Percentiles rank a stretch among this genome's conserved stretches.
Conservation (phyloP, 2,329 filamentous ascomycete genomes). For the Ophiostoma montium region DNA sequence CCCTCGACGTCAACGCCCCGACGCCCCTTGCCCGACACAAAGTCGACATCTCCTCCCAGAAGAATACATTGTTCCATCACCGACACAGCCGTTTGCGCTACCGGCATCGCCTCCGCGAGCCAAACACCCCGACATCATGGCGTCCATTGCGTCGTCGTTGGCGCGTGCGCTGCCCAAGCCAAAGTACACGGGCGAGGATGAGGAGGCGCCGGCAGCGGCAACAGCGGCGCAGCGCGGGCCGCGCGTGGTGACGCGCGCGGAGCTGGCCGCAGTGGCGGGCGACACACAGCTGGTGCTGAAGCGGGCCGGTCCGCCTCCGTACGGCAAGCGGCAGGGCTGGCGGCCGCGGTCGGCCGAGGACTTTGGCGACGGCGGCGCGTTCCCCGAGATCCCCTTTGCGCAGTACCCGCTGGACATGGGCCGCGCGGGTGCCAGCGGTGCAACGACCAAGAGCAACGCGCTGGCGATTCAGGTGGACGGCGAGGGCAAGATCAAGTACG, state of each 20-base stretch:
- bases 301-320: conserved; percentile 53
- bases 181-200: conserved; percentile 80
- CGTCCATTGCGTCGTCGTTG: conserved; percentile 56
- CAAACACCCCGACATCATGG: conserved; percentile 29
- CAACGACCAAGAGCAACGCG: conserved; percentile 61
- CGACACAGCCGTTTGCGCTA: too few species aligned
- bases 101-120: too few species aligned
- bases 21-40: too few species aligned
- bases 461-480: conserved; percentile 83
- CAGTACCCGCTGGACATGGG: conserved; percentile 97
- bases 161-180: conserved; percentile 74
- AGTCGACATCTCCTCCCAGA: too few species aligned
- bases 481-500: conserved; percentile 90
- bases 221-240: conserved; percentile 65
- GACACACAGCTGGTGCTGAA: conserved; percentile 73
- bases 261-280: conserved; percentile 38
- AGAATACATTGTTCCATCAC: too few species aligned
- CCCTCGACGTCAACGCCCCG: background rate
- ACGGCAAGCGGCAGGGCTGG: conserved; percentile 81
- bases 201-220: conserved; percentile 55
- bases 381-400: conserved; percentile 46
- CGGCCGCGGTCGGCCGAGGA: conserved; percentile 78
- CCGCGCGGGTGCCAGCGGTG: conserved; percentile 50
- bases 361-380: conserved; percentile 78
- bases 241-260: conserved; percentile 52